Evolutionary conservation across 2,329 filamentous ascomycete genomes (phyloP), one percentile per base, ranked within the genome.

Genomic region (Aspergillus sp.): DNA sequence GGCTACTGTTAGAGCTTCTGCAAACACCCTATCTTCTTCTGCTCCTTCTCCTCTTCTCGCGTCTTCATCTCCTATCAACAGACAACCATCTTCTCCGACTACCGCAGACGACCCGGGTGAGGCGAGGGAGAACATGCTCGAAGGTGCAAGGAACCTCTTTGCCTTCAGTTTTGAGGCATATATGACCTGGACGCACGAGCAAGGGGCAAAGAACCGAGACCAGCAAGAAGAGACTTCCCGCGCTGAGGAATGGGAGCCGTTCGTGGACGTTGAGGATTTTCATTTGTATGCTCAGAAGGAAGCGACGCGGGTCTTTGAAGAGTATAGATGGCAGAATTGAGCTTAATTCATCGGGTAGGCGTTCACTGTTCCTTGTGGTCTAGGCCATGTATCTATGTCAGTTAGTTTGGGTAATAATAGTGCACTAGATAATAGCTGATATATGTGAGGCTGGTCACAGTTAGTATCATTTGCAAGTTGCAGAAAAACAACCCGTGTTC

Each of bases 161-260:
- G 44, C 44, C 7, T 45, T 45, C 4, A 45, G 36, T 9, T 26
- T 45, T 6, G 44, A 45, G 27, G 44, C 44, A 19, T 6, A 29
- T 7, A 28, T 26, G 1, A 9, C n/a, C 4, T 35, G 27, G 5
- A 30, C 27, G 7, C 43, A 7, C 4, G 34, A 44, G 33, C n/a
- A 44, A 5, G 26, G 32, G 5, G 32, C 12, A 27, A 36, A 44
- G 7, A n/a, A 36, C 10, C 5, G 9, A 7, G n/a, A 9, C 36
- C 36, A 9, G 36, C 26, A 19, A 39, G 12, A 26, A 39, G 19
- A 4, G 8, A 32, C 8, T 27, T 12, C 29, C 32, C n/a, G 27
- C 10, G 26, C 12, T n/a, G n/a, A 29, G 19, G 41, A 42, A 9
- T 39, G 6, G 12, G 9, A 39, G 9, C 36, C 26, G 36, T 4